A percentile compares a stretch with the other conserved stretches of the same genome.
phyloP scores from a whole-genome alignment of 1,284 basidiomycete genomes.

The Amylostereum areolatum region DNA sequence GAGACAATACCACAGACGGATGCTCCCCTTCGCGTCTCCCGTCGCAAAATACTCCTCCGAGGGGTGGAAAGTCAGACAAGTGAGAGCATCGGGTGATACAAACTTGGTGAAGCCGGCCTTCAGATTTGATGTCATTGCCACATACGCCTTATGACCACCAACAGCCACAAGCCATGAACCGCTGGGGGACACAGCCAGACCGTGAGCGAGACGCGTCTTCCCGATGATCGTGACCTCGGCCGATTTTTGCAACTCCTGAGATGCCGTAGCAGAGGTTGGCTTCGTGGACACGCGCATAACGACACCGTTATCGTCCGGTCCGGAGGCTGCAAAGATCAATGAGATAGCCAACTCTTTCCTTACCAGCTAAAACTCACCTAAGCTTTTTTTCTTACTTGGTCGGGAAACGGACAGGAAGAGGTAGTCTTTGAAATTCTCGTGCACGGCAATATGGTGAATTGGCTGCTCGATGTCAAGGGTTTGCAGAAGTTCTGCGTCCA shows the following conservation, averaged over 20 bases:
- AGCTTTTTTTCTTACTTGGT: conserved; percentile 39
- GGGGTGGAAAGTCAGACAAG: conserved; percentile 87
- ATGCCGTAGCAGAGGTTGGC: conserved; percentile 36
- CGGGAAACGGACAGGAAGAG: conserved; percentile 66
- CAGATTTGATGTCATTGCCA: conserved; percentile 53
- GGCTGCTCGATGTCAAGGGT: conserved; percentile 68
- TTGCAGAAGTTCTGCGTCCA: conserved; percentile 79
- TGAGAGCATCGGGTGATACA: conserved; percentile 74
- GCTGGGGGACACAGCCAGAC: conserved; percentile 68
- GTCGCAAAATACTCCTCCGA: conserved; percentile 92
- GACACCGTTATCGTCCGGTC: conserved; percentile 50
- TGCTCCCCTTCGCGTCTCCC: conserved; percentile 81
- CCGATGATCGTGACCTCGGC: conserved; percentile 54
- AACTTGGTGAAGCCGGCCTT: conserved; percentile 80
- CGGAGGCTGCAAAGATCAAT: no score
- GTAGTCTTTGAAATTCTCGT: conserved; percentile 58
- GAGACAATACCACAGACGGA: conserved; percentile 91
- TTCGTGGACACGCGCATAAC: conserved; percentile 58
- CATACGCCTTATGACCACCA: conserved; percentile 78
- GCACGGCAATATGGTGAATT: conserved; percentile 68
- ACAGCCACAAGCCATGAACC: conserved; percentile 82
- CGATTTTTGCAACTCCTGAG: conserved; percentile 39
- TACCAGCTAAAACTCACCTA: conserved; percentile 33
- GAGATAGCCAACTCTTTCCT: no score
- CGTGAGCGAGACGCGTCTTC: conserved; percentile 61